Base-by-base conservation (phyloP, 2,329 filamentous ascomycete species). In the Diaporthe capsici region DNA sequence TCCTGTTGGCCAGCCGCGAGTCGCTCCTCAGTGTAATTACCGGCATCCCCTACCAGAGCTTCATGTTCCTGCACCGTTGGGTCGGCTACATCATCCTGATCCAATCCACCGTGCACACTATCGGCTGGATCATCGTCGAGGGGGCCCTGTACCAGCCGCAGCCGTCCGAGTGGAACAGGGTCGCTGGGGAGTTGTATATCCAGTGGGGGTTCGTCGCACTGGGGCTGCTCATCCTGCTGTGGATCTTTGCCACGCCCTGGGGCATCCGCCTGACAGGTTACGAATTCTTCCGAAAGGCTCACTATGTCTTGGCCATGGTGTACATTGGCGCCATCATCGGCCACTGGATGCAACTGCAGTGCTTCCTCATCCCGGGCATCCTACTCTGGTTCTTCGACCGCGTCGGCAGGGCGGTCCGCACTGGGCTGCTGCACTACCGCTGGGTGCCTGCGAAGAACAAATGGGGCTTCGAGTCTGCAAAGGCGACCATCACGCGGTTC, bases 21-120 rank as follows among this genome's bases (percentile, higher is more conserved):
- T 94, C 92, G 0, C 85, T 95, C 2, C 87, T 95, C 5, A 93
- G 91, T 0, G 81, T 94, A 20, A 82, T 94, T 67, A 95, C 93
- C 0, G 94, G 94, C 1, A 87, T 95, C 0, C 93, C 94, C 0
- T 94, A 95, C 80, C 93, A 95, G 79, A 91, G 90, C 79, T 95
- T 95, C 87, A 92, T 94, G 83, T 95, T 95, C 80, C 85, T 95
- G 28, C 94, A 95, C 82, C 91, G 93, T 44, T 95, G 94, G 94
- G 85, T 92, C 0, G 94, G 94, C 9, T 93, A 93, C 77, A 87
- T 95, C 79, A 94, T 96, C 77, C 90, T 94, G 72, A 81, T 90
- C 0, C 94, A 95, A 81, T 89, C 90, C 3, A 84, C 87, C 13
- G 82, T 95, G 1, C 94, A 96, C 81, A 95, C 93, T 1, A 88